These are phyloP conservation scores for Sophora flavescens DNA, from an alignment of 306 rosid genomes.

Conservation along the genomic window DNA sequence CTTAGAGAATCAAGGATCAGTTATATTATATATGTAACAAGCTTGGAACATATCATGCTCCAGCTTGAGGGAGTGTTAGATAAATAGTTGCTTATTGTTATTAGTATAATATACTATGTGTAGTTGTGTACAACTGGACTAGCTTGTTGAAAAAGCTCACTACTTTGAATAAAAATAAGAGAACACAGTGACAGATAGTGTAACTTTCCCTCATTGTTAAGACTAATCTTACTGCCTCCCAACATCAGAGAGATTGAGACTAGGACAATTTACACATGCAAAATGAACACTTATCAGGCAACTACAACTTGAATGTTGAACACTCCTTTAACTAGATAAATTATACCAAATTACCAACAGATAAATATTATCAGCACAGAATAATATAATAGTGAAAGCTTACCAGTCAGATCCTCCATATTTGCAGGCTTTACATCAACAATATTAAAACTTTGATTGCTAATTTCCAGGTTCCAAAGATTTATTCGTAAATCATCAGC, in stretches of 20 bases:
- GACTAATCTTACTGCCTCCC: constrained; percentile 22
- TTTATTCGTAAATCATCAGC: constrained; percentile 99
- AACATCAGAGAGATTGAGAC: constrained; percentile 11
- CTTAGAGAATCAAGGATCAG: neutral
- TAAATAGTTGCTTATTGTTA: neutral
- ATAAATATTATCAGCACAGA: constrained; percentile 16
- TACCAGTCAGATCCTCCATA: constrained; percentile 99
- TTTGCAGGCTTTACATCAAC: constrained; percentile 99
- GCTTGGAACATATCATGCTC: too few relatives aligned
- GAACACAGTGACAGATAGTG: neutral
- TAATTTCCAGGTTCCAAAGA: constrained; percentile 98
- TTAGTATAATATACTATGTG: neutral
- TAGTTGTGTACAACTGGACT: neutral
- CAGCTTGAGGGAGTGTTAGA: neutral
- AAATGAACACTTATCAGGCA: constrained; percentile 6
- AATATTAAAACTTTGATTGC: constrained; percentile 97
- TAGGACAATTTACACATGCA: constrained; percentile 28
- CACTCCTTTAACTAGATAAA: constrained; percentile 18
- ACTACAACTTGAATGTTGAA: constrained; percentile 17
- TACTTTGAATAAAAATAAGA: neutral
- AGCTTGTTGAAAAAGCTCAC: neutral
- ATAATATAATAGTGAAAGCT: constrained; percentile 44
- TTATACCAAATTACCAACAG: constrained; percentile 13
- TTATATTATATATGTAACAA: too few relatives aligned
- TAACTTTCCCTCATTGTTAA: neutral